Percentiles rank a stretch among this genome's conserved stretches.
Conservation (phyloP, 108 stramenopile species). For the Schizochytrium sp. region DNA sequence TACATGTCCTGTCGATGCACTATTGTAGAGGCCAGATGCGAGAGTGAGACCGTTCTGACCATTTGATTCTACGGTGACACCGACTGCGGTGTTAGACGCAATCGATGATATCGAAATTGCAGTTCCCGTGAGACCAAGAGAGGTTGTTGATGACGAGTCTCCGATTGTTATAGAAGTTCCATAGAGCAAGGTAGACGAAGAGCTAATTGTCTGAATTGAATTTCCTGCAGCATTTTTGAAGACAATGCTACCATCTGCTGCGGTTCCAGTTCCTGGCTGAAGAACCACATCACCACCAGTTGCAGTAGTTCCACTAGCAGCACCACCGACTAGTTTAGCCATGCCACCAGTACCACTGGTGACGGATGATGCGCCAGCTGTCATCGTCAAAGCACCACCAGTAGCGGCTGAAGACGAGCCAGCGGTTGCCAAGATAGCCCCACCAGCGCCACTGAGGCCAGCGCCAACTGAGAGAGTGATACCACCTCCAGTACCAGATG, state of each 20-base stretch:
- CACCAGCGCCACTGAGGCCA: constrained; percentile 23
- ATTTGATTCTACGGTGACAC: background rate
- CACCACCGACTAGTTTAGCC: constrained; percentile 3
- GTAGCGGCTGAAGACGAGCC: constrained; percentile 27
- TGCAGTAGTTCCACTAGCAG: background rate
- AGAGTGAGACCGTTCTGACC: background rate
- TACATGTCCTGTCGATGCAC: constrained; percentile 62
- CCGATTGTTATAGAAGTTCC: background rate
- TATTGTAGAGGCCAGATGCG: background rate
- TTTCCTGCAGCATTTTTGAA: background rate
- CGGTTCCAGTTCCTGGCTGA: constrained; percentile 3
- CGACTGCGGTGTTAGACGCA: background rate
- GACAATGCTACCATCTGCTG: background rate
- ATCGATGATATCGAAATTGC: constrained; percentile 10
- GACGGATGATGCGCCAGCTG: constrained; percentile 1
- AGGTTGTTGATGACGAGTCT: background rate
- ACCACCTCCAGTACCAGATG: background rate
- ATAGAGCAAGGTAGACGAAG: background rate
- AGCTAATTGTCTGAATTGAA: background rate
- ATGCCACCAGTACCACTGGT: constrained; percentile 26
- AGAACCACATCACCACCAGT: constrained; percentile 32
- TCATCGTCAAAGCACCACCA: constrained; percentile 10
- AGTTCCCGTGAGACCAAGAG: background rate
- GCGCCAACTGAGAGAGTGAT: constrained; percentile 9
- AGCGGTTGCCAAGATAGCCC: background rate